phyloP scores from a whole-genome alignment of 768 basidiomycete genomes.

The Mycena alexandri region DNA sequence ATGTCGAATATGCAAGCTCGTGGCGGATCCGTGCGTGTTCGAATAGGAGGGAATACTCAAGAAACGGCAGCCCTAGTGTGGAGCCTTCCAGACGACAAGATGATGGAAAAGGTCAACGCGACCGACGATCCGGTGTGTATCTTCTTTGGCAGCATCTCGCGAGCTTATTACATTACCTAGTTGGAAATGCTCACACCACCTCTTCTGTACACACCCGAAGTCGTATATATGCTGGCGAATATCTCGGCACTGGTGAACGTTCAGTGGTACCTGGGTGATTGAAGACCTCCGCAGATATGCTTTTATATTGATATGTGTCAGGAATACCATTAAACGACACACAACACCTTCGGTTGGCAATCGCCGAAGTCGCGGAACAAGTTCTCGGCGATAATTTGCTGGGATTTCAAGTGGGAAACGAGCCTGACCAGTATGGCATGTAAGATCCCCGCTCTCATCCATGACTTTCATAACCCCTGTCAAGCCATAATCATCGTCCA shows the following conservation, averaged over 20 bases:
- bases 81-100: slow-evolving; percentile 52
- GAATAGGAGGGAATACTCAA: slow-evolving; percentile 77
- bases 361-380: slow-evolving; percentile 71
- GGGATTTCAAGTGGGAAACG: slow-evolving; percentile 72
- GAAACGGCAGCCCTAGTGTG: slow-evolving; percentile 62
- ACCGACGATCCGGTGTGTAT: slow-evolving; percentile 56
- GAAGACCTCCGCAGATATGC: background rate
- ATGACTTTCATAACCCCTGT: background rate
- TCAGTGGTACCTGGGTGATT: slow-evolving; percentile 61
- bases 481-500: slow-evolving; percentile 47
- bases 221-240: slow-evolving; percentile 70
- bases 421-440: slow-evolving; percentile 36
- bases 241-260: slow-evolving; percentile 57
- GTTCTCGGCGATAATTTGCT: slow-evolving; percentile 78
- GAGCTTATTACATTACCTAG: slow-evolving; percentile 51
- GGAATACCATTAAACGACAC: slow-evolving; percentile 81
- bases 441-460: background rate
- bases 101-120: slow-evolving; percentile 62
- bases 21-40: slow-evolving; percentile 67
- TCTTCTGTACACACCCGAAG: slow-evolving; percentile 72
- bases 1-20: slow-evolving; percentile 70
- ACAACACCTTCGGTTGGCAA: slow-evolving; percentile 62
- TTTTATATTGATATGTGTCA: slow-evolving; percentile 68
- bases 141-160: background rate
- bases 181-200: slow-evolving; percentile 75